Conservation (phyloP, 164 flowering plant species). For the Aristolochia californica region DNA sequence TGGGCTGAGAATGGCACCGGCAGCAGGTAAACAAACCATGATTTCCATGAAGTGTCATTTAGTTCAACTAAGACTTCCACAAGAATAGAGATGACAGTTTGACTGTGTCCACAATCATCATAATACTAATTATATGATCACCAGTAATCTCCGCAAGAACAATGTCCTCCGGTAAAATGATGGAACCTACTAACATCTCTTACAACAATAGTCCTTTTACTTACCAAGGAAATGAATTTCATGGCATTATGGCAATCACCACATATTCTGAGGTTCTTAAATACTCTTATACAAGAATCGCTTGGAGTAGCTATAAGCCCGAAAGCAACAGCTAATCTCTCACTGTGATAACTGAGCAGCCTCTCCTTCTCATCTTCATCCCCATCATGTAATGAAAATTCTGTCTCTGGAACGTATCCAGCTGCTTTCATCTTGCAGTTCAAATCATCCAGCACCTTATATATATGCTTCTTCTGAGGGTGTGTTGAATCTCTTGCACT, state of each 20-base stretch:
- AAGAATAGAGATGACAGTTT: no score
- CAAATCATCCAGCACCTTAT: slow-evolving; percentile 6
- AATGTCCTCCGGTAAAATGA: slow-evolving; percentile 9
- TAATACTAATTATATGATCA: neutral
- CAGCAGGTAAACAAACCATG: no score
- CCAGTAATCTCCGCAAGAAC: slow-evolving; percentile 19
- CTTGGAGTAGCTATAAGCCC: slow-evolving; percentile 7
- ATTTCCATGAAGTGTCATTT: no score
- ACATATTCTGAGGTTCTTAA: slow-evolving; percentile 15
- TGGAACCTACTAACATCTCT: slow-evolving; percentile 14
- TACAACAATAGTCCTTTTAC: slow-evolving; percentile 6
- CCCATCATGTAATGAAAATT: slow-evolving; percentile 4
- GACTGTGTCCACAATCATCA: no score
- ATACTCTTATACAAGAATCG: slow-evolving; percentile 4
- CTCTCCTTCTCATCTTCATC: slow-evolving; percentile 7
- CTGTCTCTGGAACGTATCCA: slow-evolving; percentile 9
- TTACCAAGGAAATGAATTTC: slow-evolving; percentile 6
- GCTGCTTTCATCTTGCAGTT: slow-evolving; percentile 6
- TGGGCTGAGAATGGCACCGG: no score
- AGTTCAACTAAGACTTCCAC: no score
- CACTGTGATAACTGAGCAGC: slow-evolving; percentile 10
- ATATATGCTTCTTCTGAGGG: slow-evolving; percentile 13
- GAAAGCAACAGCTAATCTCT: slow-evolving; percentile 10
- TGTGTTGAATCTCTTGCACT: slow-evolving; percentile 10
- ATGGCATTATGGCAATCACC: slow-evolving; percentile 14